phyloP scores from a whole-genome alignment of 2,329 filamentous ascomycete genomes.

The Pseudocercospora fijiensis region DNA sequence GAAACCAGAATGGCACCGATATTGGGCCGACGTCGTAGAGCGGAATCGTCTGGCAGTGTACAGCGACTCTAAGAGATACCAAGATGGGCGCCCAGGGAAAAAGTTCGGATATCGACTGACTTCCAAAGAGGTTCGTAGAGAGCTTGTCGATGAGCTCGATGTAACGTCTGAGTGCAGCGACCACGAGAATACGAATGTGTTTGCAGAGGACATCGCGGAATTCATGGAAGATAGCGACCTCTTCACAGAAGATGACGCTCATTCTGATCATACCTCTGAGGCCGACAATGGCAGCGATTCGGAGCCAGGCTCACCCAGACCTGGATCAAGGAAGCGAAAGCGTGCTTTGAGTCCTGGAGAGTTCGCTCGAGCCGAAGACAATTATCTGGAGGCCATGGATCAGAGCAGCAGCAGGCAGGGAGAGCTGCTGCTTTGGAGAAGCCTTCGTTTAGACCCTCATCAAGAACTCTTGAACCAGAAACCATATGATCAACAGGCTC shows the following conservation, averaged over 20 bases:
- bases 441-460: slow-evolving; percentile 41
- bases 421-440: slow-evolving; percentile 47
- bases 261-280: not conserved
- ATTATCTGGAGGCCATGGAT: slow-evolving; percentile 52
- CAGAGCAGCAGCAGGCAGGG: slow-evolving; percentile 45
- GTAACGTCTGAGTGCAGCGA: not conserved
- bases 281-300: not conserved
- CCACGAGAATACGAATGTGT: not conserved
- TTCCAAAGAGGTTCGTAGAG: slow-evolving; percentile 47
- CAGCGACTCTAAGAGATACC: slow-evolving; percentile 32
- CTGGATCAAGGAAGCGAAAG: slow-evolving; percentile 15
- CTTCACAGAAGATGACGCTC: slow-evolving; percentile 15
- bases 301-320: not conserved
- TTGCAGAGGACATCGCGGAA: not conserved
- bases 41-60: slow-evolving; percentile 55
- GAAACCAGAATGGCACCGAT: slow-evolving; percentile 46
- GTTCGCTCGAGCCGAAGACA: slow-evolving; percentile 39
- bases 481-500: not conserved
- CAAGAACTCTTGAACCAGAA: not conserved
- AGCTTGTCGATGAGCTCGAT: slow-evolving; percentile 34
- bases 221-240: slow-evolving; percentile 20
- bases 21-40: slow-evolving; percentile 55
- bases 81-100: slow-evolving; percentile 30
- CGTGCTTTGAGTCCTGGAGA: slow-evolving; percentile 22
- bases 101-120: slow-evolving; percentile 32